phyloP scores from a whole-genome alignment of 1,284 basidiomycete species.

The Anthracocystis walkeri region DNA sequence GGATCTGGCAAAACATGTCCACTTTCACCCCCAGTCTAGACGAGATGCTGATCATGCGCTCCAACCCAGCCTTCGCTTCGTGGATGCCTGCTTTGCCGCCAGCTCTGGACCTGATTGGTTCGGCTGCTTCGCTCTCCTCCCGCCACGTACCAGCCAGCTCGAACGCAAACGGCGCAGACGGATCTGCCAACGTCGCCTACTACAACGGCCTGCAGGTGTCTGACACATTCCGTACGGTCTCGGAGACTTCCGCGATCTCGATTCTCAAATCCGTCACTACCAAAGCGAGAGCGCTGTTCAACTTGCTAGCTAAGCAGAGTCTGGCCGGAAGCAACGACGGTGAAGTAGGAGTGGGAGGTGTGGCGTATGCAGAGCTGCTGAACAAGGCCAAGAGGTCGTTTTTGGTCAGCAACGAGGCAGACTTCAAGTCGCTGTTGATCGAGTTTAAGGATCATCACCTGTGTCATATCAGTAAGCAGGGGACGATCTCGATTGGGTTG shows the following conservation, averaged over 20 bases:
- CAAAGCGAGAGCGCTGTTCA: conserved; percentile 57
- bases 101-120: conserved; percentile 35
- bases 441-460: conserved; percentile 60
- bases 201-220: conserved; percentile 41
- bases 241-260: conserved; percentile 50
- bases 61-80: conserved; percentile 39
- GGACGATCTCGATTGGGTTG: conserved; percentile 31
- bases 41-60: conserved; percentile 54
- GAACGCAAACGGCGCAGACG: conserved; percentile 5
- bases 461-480: conserved; percentile 33
- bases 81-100: conserved; percentile 44
- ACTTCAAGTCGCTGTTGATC: conserved; percentile 51
- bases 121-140: conserved; percentile 12
- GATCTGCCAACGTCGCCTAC: conserved; percentile 8
- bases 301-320: conserved; percentile 40
- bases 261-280: conserved; percentile 57
- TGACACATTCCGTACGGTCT: conserved; percentile 32
- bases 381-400: conserved; percentile 50
- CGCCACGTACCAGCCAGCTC: not conserved
- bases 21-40: conserved; percentile 38
- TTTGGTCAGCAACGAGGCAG: conserved; percentile 49
- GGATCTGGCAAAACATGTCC: conserved; percentile 55
- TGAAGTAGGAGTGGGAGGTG: conserved; percentile 11
- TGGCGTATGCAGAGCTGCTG: conserved; percentile 43
- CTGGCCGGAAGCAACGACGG: not conserved